Conservation (phyloP, 2,329 filamentous ascomycete species). For the Cladosporium sp. region DNA sequence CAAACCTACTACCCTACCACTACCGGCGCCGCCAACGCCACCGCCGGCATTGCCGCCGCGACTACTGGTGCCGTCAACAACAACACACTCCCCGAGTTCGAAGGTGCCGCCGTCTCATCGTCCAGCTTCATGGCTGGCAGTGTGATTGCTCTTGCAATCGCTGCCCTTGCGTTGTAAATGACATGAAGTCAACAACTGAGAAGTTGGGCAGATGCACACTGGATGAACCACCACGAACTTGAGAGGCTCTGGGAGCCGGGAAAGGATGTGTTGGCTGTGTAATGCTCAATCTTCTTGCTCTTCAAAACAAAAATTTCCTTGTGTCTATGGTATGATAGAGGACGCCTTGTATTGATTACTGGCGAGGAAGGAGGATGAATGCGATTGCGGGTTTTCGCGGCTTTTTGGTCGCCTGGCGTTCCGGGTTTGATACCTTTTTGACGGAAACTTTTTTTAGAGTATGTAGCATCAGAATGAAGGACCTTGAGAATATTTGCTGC, state of each 20-base stretch:
- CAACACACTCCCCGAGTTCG: slow-evolving; percentile 19
- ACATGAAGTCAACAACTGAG: not conserved
- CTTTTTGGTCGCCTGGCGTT: not conserved
- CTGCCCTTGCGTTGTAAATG: slow-evolving; percentile 13
- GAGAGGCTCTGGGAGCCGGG: slow-evolving; percentile 12
- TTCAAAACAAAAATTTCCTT: not conserved
- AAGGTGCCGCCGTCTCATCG: slow-evolving; percentile 14
- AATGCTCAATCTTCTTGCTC: not conserved
- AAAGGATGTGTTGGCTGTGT: slow-evolving; percentile 7
- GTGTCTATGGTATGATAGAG: not conserved
- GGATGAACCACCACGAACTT: not conserved
- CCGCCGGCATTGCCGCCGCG: slow-evolving; percentile 1
- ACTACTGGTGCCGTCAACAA: slow-evolving; percentile 3
- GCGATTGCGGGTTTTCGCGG: not conserved
- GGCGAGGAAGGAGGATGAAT: not conserved
- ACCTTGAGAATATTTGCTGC: not conserved
- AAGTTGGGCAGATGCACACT: slow-evolving; percentile 1
- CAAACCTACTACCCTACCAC: slow-evolving; percentile 14
- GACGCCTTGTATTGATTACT: not conserved
- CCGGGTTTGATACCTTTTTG: not conserved
- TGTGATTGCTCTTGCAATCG: slow-evolving; percentile 13
- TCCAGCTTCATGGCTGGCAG: slow-evolving; percentile 14
- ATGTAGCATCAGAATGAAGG: not conserved
- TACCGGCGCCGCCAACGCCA: slow-evolving; percentile 7
- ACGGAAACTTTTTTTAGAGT: not conserved